Evolutionary conservation across 805 yeast genomes (phyloP).

Genomic region (Candida ficus): DNA sequence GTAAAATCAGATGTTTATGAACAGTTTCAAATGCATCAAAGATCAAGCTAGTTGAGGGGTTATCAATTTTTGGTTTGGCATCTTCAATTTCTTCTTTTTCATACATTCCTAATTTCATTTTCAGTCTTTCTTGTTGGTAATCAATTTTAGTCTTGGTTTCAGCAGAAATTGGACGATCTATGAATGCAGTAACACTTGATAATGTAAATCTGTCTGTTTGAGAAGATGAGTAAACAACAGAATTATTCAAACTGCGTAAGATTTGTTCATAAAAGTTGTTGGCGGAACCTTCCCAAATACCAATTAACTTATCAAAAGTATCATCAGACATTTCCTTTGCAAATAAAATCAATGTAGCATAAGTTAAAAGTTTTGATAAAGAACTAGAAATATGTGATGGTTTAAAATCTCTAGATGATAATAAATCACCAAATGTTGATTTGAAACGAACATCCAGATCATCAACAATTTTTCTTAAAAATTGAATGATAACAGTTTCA

Average conservation of each 20-base stretch:
- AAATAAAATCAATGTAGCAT: slow-evolving; percentile 48
- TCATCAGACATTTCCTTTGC: slow-evolving; percentile 50
- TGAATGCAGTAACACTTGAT: slow-evolving; percentile 12
- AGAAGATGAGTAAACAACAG: slow-evolving; percentile 20
- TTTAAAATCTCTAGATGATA: slow-evolving; percentile 23
- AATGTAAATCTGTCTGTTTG: slow-evolving; percentile 17
- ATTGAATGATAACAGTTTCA: slow-evolving; percentile 47
- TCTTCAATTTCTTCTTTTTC: slow-evolving; percentile 5
- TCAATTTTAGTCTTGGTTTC: slow-evolving; percentile 5
- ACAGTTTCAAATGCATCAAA: slow-evolving; percentile 27
- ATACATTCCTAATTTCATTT: slow-evolving; percentile 17
- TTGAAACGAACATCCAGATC: slow-evolving; percentile 42
- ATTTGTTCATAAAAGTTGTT: slow-evolving; percentile 31
- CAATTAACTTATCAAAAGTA: slow-evolving; percentile 40
- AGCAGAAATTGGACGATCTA: not conserved
- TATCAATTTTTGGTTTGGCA: slow-evolving; percentile 2
- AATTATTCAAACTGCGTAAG: slow-evolving; percentile 25
- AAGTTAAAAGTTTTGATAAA: slow-evolving; percentile 37
- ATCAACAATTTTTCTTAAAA: slow-evolving; percentile 40
- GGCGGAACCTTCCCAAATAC: slow-evolving; percentile 34
- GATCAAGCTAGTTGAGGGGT: slow-evolving; percentile 9
- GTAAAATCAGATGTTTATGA: slow-evolving; percentile 30
- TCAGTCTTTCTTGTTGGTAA: slow-evolving; percentile 15
- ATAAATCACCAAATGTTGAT: slow-evolving; percentile 29
- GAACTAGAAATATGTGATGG: slow-evolving; percentile 16